phyloP scores from a whole-genome alignment of 805 yeast genomes.

The Dipodascopsis tothii region DNA sequence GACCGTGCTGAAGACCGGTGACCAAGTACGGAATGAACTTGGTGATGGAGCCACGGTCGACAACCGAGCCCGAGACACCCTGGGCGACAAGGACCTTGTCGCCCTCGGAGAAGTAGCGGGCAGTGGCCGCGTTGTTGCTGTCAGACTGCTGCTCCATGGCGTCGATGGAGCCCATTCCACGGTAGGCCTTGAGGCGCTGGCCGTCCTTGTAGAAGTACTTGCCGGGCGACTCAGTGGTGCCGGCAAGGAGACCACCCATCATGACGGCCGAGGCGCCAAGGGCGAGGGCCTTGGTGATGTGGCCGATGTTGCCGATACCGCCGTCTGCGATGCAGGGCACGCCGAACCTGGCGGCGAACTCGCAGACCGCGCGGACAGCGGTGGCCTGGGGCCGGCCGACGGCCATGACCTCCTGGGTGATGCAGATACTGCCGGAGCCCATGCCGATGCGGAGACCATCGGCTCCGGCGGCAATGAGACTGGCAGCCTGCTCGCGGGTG shows the following conservation, averaged over 20 bases:
- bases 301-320: constrained; percentile 98
- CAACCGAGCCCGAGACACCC: constrained; percentile 95
- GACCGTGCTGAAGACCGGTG: constrained; percentile 95
- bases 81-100: constrained; percentile 96
- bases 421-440: constrained; percentile 99
- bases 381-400: constrained; percentile 99
- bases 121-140: constrained; percentile 93
- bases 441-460: constrained; percentile 98
- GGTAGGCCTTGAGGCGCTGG: constrained; percentile 89
- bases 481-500: constrained; percentile 97
- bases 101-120: constrained; percentile 94
- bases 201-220: constrained; percentile 97
- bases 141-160: constrained; percentile 86
- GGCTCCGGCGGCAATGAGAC: constrained; percentile 88
- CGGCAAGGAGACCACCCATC: constrained; percentile 99
- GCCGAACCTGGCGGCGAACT: constrained; percentile 91
- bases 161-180: constrained; percentile 99
- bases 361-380: constrained; percentile 89
- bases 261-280: constrained; percentile 94
- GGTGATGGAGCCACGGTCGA: constrained; percentile 90
- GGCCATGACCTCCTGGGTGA: constrained; percentile 99
- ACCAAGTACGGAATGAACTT: constrained; percentile 90
- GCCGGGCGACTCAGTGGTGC: constrained; percentile 98
- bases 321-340: constrained; percentile 99
- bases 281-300: constrained; percentile 92